These are phyloP conservation scores for Eucalyptus coolabah DNA, from an alignment of 345 rosid genomes.

Conservation along the genomic window DNA sequence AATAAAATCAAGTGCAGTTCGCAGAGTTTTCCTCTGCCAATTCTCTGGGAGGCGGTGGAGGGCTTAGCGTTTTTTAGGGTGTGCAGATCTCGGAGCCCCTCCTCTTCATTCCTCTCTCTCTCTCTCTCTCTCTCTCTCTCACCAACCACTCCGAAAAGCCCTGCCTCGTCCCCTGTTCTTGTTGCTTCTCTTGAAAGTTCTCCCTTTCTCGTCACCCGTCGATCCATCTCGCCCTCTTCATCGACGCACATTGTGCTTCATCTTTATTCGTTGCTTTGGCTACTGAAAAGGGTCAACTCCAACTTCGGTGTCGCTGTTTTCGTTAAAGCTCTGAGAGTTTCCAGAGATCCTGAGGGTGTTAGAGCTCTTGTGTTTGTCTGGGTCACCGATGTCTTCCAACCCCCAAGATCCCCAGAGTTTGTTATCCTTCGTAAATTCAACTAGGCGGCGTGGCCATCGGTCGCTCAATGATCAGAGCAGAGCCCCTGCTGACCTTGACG, in stretches of 20 bases:
- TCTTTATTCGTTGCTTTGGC: neutral
- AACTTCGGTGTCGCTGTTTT: neutral
- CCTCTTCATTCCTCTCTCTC: neutral
- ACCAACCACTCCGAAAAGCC: neutral
- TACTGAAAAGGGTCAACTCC: neutral
- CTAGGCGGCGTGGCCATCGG: too few species aligned
- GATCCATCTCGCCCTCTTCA: neutral
- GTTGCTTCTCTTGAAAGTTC: neutral
- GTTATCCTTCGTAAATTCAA: too few species aligned
- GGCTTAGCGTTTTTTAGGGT: neutral
- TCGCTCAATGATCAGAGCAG: too few species aligned
- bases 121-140: neutral
- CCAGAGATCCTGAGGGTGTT: too few species aligned
- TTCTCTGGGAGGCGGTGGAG: neutral
- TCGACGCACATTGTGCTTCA: neutral
- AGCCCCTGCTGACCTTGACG: too few species aligned
- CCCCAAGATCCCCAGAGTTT: too few species aligned
- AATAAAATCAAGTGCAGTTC: neutral
- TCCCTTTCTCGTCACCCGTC: neutral
- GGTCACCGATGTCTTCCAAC: too few species aligned
- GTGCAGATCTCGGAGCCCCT: neutral
- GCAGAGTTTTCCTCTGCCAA: neutral
- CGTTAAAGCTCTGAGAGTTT: too few species aligned
- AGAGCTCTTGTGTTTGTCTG: too few species aligned
- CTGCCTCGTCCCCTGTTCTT: neutral